These are phyloP conservation scores for Polyporus tsugae DNA, from an alignment of 1,284 basidiomycete species.

Conservation along the genomic window DNA sequence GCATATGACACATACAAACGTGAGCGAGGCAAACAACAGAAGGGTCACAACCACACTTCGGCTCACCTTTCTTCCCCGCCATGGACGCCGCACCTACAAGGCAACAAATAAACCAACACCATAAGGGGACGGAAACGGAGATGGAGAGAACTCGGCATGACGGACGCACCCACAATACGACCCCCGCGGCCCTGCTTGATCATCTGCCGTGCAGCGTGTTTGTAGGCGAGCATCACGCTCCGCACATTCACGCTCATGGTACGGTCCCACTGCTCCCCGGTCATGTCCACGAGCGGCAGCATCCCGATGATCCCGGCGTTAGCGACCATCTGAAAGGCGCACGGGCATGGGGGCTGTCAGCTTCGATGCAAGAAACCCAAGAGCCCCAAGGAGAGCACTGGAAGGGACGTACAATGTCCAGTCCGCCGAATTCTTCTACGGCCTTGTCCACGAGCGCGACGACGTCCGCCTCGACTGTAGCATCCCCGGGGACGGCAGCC, in stretches of 20 bases:
- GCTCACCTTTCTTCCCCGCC: constrained; percentile 34
- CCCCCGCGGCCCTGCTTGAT: constrained; percentile 44
- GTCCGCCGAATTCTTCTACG: constrained; percentile 37
- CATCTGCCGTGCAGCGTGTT: constrained; percentile 40
- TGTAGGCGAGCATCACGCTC: constrained; percentile 43
- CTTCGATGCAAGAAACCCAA: neutral
- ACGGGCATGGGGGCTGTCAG: neutral
- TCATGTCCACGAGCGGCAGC: constrained; percentile 29
- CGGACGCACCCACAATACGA: constrained; percentile 39
- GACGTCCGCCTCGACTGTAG: constrained; percentile 48
- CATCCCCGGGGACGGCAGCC: constrained; percentile 43
- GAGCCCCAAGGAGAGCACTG: neutral
- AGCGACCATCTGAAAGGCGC: constrained; percentile 38
- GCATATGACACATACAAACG: no score
- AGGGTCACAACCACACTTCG: neutral
- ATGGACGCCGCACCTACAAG: constrained; percentile 34
- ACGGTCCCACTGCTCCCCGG: constrained; percentile 33
- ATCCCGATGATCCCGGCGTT: constrained; percentile 37
- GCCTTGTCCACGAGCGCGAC: constrained; percentile 43
- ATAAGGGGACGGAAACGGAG: neutral
- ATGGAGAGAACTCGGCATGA: neutral
- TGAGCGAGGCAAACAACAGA: neutral
- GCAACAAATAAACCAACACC: neutral
- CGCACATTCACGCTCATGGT: constrained; percentile 40
- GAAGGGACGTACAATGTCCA: constrained; percentile 36